Evolutionary conservation across 192 early-diverging fungal genomes (phyloP), one percentile per base, ranked within the genome.

Genomic region (Fimicolochytrium jonesii): DNA sequence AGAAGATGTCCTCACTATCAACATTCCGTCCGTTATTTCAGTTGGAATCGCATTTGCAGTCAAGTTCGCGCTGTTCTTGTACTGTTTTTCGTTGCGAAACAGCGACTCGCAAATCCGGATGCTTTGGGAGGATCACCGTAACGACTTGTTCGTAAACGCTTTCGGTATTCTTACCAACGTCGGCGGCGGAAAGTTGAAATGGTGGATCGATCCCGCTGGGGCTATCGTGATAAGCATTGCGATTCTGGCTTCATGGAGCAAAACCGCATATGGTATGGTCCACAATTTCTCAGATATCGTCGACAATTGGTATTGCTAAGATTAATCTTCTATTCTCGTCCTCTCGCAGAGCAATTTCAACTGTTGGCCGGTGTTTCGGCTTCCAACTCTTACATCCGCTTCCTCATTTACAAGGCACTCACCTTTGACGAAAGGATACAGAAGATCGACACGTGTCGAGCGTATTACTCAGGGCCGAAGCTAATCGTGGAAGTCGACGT

Each of bases 401-500:
- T 86, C 29, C 65, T 91, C 43, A 94, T 90, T 9, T 97, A 94
- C 64, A 85, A 93, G 25, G 67, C 85, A n/a, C 56, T 77, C 44
- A 78, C 51, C 0, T 74, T 76, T 44, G 70, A 78, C 50, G 54
- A 49, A 5, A 45, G 61, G 7, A 69, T 76, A 22, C 33, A 50
- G 17, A 36, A 76, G 45, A 69, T 76, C 28, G 74, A 79, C 55
- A 74, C 77, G 25, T 64, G 86, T 37, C 80, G 88, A 11, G 93
- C 93, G 0, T 97, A 97, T 58, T 83, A 90, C 61, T 83, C 90
- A 22, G 94, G 95, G 10, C 84, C 84, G 63, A 93, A 89, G 57
- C 66, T 92, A 36, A 92, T 91, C 82, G 92, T 93, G 10, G 95
- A 98, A 52, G 89, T 98, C 4, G 94, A 98, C 73, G 91, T 98